These are phyloP conservation scores for Fusarium armeniacum DNA, from an alignment of 2,329 filamentous ascomycete genomes.

Conservation along the genomic window DNA sequence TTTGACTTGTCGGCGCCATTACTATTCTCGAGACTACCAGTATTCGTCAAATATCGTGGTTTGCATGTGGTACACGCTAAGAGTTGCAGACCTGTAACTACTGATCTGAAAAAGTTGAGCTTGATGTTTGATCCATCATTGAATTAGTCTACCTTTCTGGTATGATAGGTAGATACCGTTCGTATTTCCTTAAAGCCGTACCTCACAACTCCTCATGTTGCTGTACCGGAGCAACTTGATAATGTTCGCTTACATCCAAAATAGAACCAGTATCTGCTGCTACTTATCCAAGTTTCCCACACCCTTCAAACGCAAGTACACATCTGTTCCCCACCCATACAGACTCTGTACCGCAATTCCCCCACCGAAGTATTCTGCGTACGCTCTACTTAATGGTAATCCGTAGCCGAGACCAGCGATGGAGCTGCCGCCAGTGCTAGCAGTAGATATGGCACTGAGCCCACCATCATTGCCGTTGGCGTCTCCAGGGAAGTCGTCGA, in stretches of 20 bases:
- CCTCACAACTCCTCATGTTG: neutral
- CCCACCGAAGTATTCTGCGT: conserved; percentile 98
- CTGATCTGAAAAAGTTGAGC: neutral
- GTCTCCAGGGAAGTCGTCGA: conserved; percentile 58
- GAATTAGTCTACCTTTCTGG: neutral
- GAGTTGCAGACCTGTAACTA: too few species aligned
- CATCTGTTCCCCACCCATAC: conserved; percentile 89
- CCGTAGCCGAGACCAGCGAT: conserved; percentile 96
- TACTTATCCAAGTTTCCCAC: conserved; percentile 66
- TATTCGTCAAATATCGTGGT: too few species aligned
- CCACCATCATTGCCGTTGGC: conserved; percentile 68
- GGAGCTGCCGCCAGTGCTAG: conserved; percentile 80
- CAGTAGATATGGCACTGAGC: conserved; percentile 80
- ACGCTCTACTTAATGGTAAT: conserved; percentile 88
- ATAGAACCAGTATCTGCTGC: conserved; percentile 4
- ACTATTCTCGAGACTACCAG: neutral
- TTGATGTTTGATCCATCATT: neutral
- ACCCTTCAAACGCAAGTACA: conserved; percentile 75
- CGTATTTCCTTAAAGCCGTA: neutral
- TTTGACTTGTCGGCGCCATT: too few species aligned
- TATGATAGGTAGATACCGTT: neutral
- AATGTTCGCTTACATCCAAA: neutral
- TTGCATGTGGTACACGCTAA: neutral
- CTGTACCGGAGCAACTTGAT: neutral
- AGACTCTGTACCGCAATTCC: conserved; percentile 95